Base-by-base conservation (phyloP, 164 flowering plant species). In the Magnolia sinica region DNA sequence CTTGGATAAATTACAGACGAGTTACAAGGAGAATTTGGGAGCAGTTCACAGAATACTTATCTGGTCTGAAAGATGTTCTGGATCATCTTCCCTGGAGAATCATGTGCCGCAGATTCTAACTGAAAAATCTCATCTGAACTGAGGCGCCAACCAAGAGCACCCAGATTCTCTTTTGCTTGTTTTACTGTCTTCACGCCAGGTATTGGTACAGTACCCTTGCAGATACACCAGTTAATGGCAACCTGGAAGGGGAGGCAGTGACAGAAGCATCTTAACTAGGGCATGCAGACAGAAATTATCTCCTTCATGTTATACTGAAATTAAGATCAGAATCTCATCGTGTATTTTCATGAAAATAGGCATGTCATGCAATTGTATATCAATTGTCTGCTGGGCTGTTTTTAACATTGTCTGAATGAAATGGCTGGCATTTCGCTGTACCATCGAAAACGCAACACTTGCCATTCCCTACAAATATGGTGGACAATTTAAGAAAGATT, bases 181-280 rank as follows among this genome's bases (percentile, higher is more conserved):
- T 85, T 86, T 2, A 92, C 85, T 13, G 92, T 82, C 88, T 93
- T 95, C 20, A 91, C 89, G 24, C 97, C 98, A 3, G 98, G 98
- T 79, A 95, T 95, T 8, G 98, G 98, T 69, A 95, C 85, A 0
- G 98, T 87, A 0, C 98, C 96, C 77, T 91, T 90, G 88, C 91
- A 82, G 64, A 93, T 95, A 81, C 98, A 93, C 98, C 98, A 95
- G 79, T 93, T 93, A 82, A 93, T 88, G 11, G 98, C 97, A 50
- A 93, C 94, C 98, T 95, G 87, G 45, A 50, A 68, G 8, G 24
- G 9, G 50, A 68, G 27, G 18, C 23, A 66, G 27, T 22, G 14
- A 68, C 50, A 68, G n/a, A 29, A 68, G 7, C 29, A 23, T 24
- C 29, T 65, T 65, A 65, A 20, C 68, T 65, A 20, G 20, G 29